Evolutionary conservation across 2,329 filamentous ascomycete species (phyloP).

Genomic region (Fusarium mundagurra): DNA sequence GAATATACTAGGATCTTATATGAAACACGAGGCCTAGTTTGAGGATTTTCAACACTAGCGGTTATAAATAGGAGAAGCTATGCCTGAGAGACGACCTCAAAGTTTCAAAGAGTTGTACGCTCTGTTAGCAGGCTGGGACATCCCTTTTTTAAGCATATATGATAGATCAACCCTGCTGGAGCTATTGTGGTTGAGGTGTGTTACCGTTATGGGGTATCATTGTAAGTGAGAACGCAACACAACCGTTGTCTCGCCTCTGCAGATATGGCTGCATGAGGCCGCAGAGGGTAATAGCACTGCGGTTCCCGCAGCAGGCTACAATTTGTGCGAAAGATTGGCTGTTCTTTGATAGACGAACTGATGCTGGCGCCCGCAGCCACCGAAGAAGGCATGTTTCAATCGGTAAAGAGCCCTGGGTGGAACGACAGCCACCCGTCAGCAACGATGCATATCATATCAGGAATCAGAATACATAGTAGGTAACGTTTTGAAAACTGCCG

Average conservation of each 20-base stretch:
- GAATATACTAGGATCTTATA: constrained; percentile 9
- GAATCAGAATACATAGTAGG: not conserved
- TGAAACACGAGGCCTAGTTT: constrained; percentile 25
- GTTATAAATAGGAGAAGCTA: constrained; percentile 26
- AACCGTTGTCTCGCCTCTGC: constrained; percentile 11
- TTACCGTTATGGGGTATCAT: not conserved
- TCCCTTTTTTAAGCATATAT: constrained; percentile 10
- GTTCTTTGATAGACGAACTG: constrained; percentile 7
- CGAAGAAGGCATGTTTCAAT: constrained; percentile 11
- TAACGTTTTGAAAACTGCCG: constrained; percentile 21
- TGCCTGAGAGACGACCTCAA: not conserved
- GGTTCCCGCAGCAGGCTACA: not conserved
- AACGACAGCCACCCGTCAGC: not conserved
- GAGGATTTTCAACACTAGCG: constrained; percentile 14
- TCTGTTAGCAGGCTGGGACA: not conserved
- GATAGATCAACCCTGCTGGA: constrained; percentile 5
- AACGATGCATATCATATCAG: not conserved
- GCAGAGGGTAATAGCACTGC: constrained; percentile 8
- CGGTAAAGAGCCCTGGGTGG: constrained; percentile 3
- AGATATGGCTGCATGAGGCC: constrained; percentile 23
- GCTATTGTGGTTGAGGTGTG: constrained; percentile 1
- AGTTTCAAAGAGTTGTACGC: not conserved
- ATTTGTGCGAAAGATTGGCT: constrained; percentile 15
- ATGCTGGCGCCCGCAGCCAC: constrained; percentile 27
- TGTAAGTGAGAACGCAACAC: constrained; percentile 11